Evolutionary conservation across 371 early-diverging fungal genomes (phyloP).

Genomic region (Saksenaea vasiformis): DNA sequence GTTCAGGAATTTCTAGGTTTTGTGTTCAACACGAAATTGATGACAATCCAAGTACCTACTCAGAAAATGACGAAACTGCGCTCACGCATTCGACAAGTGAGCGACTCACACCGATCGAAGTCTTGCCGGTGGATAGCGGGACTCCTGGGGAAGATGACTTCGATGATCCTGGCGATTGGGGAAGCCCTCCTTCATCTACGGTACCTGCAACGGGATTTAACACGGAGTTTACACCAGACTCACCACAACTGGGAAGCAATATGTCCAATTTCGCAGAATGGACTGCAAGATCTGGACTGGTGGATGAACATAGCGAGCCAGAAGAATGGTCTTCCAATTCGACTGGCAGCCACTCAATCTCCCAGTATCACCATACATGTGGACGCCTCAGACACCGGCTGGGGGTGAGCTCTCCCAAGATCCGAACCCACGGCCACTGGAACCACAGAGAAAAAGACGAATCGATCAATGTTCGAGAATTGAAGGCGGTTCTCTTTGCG

Average conservation of each 20-base stretch:
- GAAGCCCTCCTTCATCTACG: slow-evolving; percentile 17
- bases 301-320: background rate
- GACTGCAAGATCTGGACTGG: slow-evolving; percentile 8
- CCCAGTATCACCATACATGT: background rate
- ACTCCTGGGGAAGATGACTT: slow-evolving; percentile 16
- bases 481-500: slow-evolving; percentile 21
- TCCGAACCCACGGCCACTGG: slow-evolving; percentile 22
- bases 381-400: slow-evolving; percentile 15
- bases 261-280: background rate
- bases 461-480: slow-evolving; percentile 27
- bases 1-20: slow-evolving; percentile 14
- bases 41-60: slow-evolving; percentile 9
- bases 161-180: slow-evolving; percentile 20
- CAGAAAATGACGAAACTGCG: slow-evolving; percentile 8
- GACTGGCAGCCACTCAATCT: background rate
- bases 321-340: slow-evolving; percentile 16
- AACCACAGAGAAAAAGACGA: slow-evolving; percentile 5
- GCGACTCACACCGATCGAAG: background rate
- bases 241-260: slow-evolving; percentile 9
- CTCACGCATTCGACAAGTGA: background rate
- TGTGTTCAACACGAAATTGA: slow-evolving; percentile 9
- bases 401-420: slow-evolving; percentile 6
- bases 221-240: background rate
- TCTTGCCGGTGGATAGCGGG: slow-evolving; percentile 19
- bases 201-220: slow-evolving; percentile 16